phyloP scores from a whole-genome alignment of 768 basidiomycete genomes.

The Leccinum uliginosum region DNA sequence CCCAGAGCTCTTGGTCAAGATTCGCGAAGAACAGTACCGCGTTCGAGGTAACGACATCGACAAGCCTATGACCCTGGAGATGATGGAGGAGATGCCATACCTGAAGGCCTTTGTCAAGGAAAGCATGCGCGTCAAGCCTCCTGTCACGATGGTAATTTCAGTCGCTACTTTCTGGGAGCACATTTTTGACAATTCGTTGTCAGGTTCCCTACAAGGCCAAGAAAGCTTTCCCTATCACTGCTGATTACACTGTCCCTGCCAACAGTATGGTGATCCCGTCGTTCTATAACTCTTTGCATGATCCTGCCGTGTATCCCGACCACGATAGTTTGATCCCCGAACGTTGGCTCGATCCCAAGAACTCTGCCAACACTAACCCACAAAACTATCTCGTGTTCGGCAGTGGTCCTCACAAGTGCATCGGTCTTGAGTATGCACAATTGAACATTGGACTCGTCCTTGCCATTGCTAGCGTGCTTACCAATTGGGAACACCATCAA shows the following conservation, averaged over 20 bases:
- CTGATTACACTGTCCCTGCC: constrained; percentile 88
- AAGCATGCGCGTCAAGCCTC: constrained; percentile 85
- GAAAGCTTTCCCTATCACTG: constrained; percentile 87
- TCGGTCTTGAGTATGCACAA: constrained; percentile 87
- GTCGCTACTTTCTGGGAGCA: background rate
- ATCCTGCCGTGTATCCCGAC: constrained; percentile 80
- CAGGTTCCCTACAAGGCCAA: constrained; percentile 92
- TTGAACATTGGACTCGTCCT: constrained; percentile 88
- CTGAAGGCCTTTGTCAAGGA: constrained; percentile 92
- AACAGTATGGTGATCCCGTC: constrained; percentile 94
- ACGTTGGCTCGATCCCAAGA: constrained; percentile 86
- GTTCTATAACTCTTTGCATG: constrained; percentile 90
- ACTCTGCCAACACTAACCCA: constrained; percentile 76
- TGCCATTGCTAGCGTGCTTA: constrained; percentile 72
- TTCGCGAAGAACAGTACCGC: constrained; percentile 85
- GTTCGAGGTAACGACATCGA: constrained; percentile 77
- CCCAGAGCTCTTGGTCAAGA: constrained; percentile 82
- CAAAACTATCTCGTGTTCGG: constrained; percentile 97
- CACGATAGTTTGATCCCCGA: constrained; percentile 84
- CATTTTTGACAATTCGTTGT: constrained; percentile 11
- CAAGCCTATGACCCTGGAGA: constrained; percentile 76
- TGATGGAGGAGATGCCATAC: constrained; percentile 91
- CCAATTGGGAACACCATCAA: constrained; percentile 85
- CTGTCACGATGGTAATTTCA: constrained; percentile 83
- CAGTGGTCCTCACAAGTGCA: constrained; percentile 87